Percentiles rank a stretch among this genome's conserved stretches.
Conservation (phyloP, 345 rosid species). For the Lumnitzera racemosa region DNA sequence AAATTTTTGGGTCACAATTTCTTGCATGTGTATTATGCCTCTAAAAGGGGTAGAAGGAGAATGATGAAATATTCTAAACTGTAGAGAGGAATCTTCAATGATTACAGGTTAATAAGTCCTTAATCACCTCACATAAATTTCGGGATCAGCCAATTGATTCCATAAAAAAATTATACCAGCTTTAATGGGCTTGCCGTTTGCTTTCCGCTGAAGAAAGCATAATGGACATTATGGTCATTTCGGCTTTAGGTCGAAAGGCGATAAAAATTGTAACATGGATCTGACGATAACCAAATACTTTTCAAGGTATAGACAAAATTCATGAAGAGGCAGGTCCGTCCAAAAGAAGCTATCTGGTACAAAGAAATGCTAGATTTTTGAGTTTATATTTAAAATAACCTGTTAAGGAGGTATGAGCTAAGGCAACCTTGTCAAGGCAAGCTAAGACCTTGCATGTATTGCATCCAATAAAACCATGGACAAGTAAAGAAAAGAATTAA, state of each 20-base stretch:
- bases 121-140: constrained; percentile 18
- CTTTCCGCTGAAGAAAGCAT: constrained; percentile 15
- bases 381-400: background rate
- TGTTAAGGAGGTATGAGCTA: background rate
- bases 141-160: constrained; percentile 28
- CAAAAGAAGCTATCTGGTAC: background rate
- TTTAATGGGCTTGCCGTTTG: constrained; percentile 3
- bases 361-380: background rate
- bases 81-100: constrained; percentile 15
- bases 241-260: constrained; percentile 1
- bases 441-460: background rate
- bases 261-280: no score
- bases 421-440: constrained; percentile 12
- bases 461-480: constrained; percentile 7
- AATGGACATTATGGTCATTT: constrained; percentile 2
- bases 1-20: no score
- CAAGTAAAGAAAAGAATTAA: constrained; percentile 22
- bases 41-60: no score
- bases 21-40: no score
- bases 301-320: no score
- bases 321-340: background rate
- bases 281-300: no score
- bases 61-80: background rate
- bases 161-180: background rate
- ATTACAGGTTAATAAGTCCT: constrained; percentile 4